Conservation (phyloP, 163 green algal genomes). For the Chlorella variabilis region DNA sequence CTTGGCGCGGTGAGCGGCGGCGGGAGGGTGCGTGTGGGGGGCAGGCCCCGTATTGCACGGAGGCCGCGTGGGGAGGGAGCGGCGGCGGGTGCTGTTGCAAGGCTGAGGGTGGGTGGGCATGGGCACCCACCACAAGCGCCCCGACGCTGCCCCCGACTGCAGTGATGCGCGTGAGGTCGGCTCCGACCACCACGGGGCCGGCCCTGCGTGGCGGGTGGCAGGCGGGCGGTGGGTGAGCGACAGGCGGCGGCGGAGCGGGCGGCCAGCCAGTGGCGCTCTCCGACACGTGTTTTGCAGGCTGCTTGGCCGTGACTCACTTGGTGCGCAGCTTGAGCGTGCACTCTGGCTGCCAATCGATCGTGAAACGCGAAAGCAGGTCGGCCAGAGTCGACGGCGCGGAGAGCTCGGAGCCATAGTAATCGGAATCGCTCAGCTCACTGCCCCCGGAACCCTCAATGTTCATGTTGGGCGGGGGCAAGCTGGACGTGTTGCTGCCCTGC, state of each 20-base stretch:
- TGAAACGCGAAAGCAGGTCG: conserved; percentile 51
- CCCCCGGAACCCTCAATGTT: too few relatives aligned
- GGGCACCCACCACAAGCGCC: conserved; percentile 27
- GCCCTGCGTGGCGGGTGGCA: conserved; percentile 1
- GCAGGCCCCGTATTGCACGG: neutral
- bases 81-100: too few relatives aligned
- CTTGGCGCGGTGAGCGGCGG: neutral
- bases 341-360: conserved; percentile 41
- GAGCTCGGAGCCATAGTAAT: neutral
- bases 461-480: too few relatives aligned
- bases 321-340: conserved; percentile 46
- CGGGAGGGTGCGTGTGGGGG: neutral
- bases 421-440: neutral
- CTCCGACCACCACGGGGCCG: conserved; percentile 9
- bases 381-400: conserved; percentile 25
- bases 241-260: neutral
- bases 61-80: too few relatives aligned
- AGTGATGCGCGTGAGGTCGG: conserved; percentile 28
- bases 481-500: too few relatives aligned
- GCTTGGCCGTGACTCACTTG: too few relatives aligned
- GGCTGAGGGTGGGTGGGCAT: too few relatives aligned
- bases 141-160: neutral
- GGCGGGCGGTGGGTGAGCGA: neutral
- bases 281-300: too few relatives aligned
- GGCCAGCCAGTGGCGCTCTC: too few relatives aligned